Evolutionary conservation across 169 alveolate genomes (phyloP).

Genomic region (Plasmodium berghei): DNA sequence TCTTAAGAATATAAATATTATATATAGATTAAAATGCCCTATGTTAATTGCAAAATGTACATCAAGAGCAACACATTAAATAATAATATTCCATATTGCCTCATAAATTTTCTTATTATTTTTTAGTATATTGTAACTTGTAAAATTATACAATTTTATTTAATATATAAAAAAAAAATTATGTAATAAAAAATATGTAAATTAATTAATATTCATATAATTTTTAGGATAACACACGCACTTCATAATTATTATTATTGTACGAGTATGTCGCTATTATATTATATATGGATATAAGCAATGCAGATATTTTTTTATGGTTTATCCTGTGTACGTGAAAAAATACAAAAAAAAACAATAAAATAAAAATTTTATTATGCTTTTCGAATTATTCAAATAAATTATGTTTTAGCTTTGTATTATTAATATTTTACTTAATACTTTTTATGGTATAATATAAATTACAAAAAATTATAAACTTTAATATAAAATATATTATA

Average conservation of each 20-base stretch:
- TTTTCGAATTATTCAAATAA: too few species aligned
- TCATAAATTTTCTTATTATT: too few species aligned
- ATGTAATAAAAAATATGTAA: not conserved
- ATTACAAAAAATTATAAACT: not conserved
- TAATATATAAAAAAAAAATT: not conserved
- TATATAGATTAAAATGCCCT: not conserved
- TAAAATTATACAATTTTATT: too few species aligned
- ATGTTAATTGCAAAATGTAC: not conserved
- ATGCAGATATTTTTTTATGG: not conserved
- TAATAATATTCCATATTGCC: not conserved
- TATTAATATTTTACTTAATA: too few species aligned
- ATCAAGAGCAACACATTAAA: constrained; percentile 18
- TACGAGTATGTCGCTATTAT: too few species aligned
- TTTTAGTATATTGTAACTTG: too few species aligned
- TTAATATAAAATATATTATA: not conserved
- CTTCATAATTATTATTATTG: too few species aligned
- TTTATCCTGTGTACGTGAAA: constrained; percentile 1
- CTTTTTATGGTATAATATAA: not conserved
- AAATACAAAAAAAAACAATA: not conserved
- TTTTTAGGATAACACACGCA: too few species aligned
- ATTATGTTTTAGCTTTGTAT: too few species aligned
- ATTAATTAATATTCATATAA: too few species aligned
- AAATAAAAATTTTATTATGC: not conserved
- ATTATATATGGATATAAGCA: too few species aligned
- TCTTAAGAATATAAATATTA: too few species aligned